Conservation (phyloP, 2,329 filamentous ascomycete genomes). For the Cadophora malorum region DNA sequence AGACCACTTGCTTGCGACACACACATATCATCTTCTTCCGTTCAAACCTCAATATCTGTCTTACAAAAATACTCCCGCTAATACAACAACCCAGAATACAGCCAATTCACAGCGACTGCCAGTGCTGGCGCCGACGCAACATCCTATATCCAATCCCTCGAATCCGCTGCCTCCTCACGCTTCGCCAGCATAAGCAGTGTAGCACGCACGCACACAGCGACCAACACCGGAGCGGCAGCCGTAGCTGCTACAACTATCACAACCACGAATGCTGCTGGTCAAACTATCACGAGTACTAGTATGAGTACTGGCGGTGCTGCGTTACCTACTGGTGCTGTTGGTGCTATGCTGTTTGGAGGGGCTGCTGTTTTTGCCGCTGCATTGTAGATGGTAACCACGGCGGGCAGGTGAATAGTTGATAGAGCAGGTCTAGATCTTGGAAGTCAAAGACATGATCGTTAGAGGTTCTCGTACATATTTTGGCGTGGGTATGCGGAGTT, state of each 20-base stretch:
- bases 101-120: background rate
- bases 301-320: background rate
- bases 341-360: slow-evolving; percentile 9
- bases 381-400: background rate
- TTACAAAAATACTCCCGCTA: background rate
- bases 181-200: slow-evolving; percentile 6
- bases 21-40: background rate
- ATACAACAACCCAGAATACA: background rate
- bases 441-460: too few species aligned
- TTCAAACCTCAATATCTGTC: too few species aligned
- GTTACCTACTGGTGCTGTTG: slow-evolving; percentile 1
- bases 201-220: background rate
- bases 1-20: background rate
- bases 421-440: too few species aligned
- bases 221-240: background rate
- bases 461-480: background rate
- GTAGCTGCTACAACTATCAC: background rate
- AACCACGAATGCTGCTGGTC: background rate
- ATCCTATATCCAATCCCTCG: slow-evolving; percentile 6
- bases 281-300: background rate
- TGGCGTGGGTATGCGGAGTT: background rate
- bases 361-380: slow-evolving; percentile 1
- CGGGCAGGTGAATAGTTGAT: background rate
- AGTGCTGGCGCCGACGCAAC: background rate
- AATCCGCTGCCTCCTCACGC: slow-evolving; percentile 8